Evolutionary conservation across 148 eudicot species (phyloP).

Genomic region (Polygonum maritimum): DNA sequence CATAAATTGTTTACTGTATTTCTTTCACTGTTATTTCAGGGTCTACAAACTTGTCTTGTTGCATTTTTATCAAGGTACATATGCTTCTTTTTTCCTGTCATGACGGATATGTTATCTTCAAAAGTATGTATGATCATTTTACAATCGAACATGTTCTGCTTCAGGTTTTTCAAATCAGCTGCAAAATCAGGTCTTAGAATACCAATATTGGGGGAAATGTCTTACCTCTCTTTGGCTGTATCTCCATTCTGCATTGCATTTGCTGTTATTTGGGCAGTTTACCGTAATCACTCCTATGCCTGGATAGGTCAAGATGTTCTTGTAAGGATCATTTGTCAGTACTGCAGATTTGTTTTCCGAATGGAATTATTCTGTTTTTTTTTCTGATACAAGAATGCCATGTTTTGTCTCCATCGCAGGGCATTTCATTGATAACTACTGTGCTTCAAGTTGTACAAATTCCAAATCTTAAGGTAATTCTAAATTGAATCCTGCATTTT

Average conservation of each 20-base stretch:
- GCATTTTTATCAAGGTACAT: slow-evolving; percentile 64
- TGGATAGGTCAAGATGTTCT: slow-evolving; percentile 97
- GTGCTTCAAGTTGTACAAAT: slow-evolving; percentile 72
- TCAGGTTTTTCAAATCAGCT: slow-evolving; percentile 54
- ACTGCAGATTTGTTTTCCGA: not conserved
- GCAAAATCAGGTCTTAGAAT: slow-evolving; percentile 55
- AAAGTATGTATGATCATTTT: not conserved
- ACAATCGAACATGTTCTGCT: not conserved
- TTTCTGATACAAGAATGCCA: not conserved
- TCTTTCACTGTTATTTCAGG: slow-evolving; percentile 29
- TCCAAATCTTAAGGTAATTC: slow-evolving; percentile 83
- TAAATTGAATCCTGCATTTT: not conserved
- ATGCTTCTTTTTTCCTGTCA: not conserved
- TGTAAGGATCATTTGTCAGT: slow-evolving; percentile 37
- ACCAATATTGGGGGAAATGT: slow-evolving; percentile 68
- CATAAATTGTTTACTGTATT: not conserved
- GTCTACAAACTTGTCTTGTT: slow-evolving; percentile 67
- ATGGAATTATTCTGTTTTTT: not conserved
- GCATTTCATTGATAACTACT: slow-evolving; percentile 72
- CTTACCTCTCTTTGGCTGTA: slow-evolving; percentile 69
- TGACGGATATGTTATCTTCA: too few species aligned
- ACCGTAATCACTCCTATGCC: slow-evolving; percentile 42
- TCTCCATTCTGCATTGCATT: slow-evolving; percentile 77
- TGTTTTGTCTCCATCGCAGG: slow-evolving; percentile 30
- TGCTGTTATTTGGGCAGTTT: slow-evolving; percentile 65